These are phyloP conservation scores for Phytophthora hibernalis DNA, from an alignment of 352 stramenopile species.

Conservation along the genomic window DNA sequence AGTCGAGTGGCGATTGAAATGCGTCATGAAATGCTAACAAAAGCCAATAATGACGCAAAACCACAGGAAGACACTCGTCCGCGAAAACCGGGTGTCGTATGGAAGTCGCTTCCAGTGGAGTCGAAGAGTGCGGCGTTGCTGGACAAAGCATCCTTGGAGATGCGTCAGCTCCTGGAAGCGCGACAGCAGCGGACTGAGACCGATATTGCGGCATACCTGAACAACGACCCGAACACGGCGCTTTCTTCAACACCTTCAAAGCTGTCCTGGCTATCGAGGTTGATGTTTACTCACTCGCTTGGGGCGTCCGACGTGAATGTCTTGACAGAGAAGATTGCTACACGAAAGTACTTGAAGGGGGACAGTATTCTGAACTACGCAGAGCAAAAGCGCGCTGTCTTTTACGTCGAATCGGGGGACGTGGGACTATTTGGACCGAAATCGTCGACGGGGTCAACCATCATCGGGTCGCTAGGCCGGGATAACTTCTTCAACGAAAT, in stretches of 20 bases:
- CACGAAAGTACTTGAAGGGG: slow-evolving; percentile 32
- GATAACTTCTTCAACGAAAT: slow-evolving; percentile 61
- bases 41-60: slow-evolving; percentile 6
- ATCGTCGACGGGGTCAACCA: slow-evolving; percentile 48
- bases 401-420: slow-evolving; percentile 53
- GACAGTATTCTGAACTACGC: slow-evolving; percentile 56
- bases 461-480: slow-evolving; percentile 37
- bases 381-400: slow-evolving; percentile 47
- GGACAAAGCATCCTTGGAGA: slow-evolving; percentile 54
- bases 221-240: slow-evolving; percentile 37
- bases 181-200: slow-evolving; percentile 25
- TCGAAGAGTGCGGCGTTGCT: slow-evolving; percentile 50
- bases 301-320: slow-evolving; percentile 14
- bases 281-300: slow-evolving; percentile 28
- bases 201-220: slow-evolving; percentile 53
- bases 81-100: slow-evolving; percentile 18
- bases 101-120: slow-evolving; percentile 39
- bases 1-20: slow-evolving; percentile 37
- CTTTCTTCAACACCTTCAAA: slow-evolving; percentile 1
- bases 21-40: slow-evolving; percentile 32
- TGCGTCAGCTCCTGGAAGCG: slow-evolving; percentile 42
- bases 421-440: slow-evolving; percentile 54
- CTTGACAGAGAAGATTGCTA: slow-evolving; percentile 22
- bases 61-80: neutral
- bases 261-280: slow-evolving; percentile 29